phyloP scores from a whole-genome alignment of 2,329 filamentous ascomycete species.

The Diatrype stigma region DNA sequence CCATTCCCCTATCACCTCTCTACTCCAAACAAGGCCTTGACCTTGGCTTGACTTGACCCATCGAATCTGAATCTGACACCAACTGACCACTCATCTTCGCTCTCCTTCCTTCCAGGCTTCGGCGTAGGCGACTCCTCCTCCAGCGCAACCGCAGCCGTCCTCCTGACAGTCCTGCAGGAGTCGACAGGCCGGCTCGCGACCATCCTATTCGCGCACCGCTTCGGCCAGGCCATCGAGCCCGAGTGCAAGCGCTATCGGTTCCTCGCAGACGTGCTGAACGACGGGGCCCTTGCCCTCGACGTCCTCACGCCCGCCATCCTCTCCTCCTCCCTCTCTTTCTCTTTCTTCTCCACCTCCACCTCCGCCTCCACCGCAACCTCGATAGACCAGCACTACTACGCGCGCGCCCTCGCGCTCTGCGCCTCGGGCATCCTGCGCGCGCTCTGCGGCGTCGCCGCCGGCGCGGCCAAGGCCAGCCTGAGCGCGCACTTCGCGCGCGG shows the following conservation, averaged over 20 bases:
- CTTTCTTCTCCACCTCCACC: background rate
- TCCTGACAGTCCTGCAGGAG: constrained; percentile 80
- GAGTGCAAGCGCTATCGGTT: constrained; percentile 90
- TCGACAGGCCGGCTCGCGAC: constrained; percentile 77
- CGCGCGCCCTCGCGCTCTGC: constrained; percentile 47
- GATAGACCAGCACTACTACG: constrained; percentile 23
- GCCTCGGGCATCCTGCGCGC: constrained; percentile 48
- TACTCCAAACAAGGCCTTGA: no score
- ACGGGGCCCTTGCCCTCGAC: constrained; percentile 81
- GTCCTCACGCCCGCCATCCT: constrained; percentile 64
- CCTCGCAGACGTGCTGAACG: constrained; percentile 84
- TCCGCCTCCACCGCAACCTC: constrained; percentile 44
- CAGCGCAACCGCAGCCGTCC: constrained; percentile 73
- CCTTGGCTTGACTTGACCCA: no score
- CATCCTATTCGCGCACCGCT: constrained; percentile 78
- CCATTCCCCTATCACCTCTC: no score
- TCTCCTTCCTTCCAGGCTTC: constrained; percentile 35
- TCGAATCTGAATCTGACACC: constrained; percentile 34
- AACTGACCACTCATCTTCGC: constrained; percentile 12
- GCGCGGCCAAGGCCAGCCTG: constrained; percentile 83
- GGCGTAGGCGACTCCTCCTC: constrained; percentile 78
- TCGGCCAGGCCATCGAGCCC: constrained; percentile 78
- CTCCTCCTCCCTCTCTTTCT: background rate
- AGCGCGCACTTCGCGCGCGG: constrained; percentile 86
- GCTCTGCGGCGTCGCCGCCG: constrained; percentile 85